Evolutionary conservation across 2,329 filamentous ascomycete species (phyloP), one percentile per base, ranked within the genome.

Genomic region (Botrytis squamosa): DNA sequence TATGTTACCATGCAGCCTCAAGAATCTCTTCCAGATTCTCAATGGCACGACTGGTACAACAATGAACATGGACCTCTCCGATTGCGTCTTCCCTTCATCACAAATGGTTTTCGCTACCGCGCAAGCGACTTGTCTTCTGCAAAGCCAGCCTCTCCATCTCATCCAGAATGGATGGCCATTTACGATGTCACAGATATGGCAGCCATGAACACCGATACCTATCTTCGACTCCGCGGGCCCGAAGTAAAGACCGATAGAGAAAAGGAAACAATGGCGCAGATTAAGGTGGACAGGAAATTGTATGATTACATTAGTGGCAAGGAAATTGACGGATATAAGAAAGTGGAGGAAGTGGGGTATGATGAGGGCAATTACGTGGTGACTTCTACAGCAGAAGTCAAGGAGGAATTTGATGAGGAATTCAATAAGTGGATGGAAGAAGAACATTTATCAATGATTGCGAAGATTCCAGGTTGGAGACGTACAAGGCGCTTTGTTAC

Each of bases 21-120:
- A 81, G 87, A 77, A 86, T 94, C 78, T 85, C 90, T 81, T 33
- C 70, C 79, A 72, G 83, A 87, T 66, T 85, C 88, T 75, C 89
- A 93, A 79, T 97, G 97, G 83, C 92, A 97, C 83, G 93, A 97
- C 81, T 95, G 93, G 93, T 97, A 97, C 85, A 95, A 97, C 85
- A 96, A 94, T 82, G 94, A 97, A 84, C 94, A 97, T 84, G 94
- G 94, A 71, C 94, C 94, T 29, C 89, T 90, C 25, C 91, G 94
- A 66, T 88, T 97, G 10, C 91, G 93, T 67, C 84, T 97, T 22
- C 89, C 92, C 6, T 90, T 92, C 78, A 90, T 95, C 80, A 81
- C 84, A 77, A 96, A 93, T 81, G 94, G 94, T 74, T 91, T 96
- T 78, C 91, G 94, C 62, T 97, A 94, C 83, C 87, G 86, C 40